Conservation (phyloP, 768 basidiomycete species). For the Baorangia bicolor region DNA sequence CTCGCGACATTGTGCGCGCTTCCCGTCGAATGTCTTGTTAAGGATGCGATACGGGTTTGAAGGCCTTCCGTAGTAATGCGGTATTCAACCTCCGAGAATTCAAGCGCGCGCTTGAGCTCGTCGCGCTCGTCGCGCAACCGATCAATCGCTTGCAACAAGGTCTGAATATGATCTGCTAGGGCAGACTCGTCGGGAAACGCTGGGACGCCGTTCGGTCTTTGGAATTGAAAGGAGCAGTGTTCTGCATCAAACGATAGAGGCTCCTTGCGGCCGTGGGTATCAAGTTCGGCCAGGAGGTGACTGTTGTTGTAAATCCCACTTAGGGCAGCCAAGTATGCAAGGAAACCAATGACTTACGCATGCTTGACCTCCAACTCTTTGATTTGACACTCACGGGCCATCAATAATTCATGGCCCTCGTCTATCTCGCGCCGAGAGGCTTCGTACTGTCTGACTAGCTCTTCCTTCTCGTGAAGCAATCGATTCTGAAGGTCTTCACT, state of each 20-base stretch:
- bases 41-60: slow-evolving; percentile 46
- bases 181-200: slow-evolving; percentile 20
- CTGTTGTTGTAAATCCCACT: slow-evolving; percentile 12
- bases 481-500: slow-evolving; percentile 44
- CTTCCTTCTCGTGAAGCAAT: slow-evolving; percentile 56
- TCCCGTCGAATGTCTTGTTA: slow-evolving; percentile 26
- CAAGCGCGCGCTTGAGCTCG: slow-evolving; percentile 55
- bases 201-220: background rate
- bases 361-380: slow-evolving; percentile 23
- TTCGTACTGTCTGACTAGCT: slow-evolving; percentile 44
- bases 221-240: background rate
- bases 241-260: background rate
- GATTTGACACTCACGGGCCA: slow-evolving; percentile 25
- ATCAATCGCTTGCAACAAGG: slow-evolving; percentile 60
- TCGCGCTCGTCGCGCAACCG: slow-evolving; percentile 69
- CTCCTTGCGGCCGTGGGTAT: background rate
- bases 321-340: background rate
- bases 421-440: slow-evolving; percentile 35
- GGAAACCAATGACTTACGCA: slow-evolving; percentile 22
- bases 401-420: slow-evolving; percentile 20
- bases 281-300: slow-evolving; percentile 21
- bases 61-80: slow-evolving; percentile 61
- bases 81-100: slow-evolving; percentile 69
- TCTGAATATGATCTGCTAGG: slow-evolving; percentile 46
- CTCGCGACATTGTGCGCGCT: slow-evolving; percentile 17